Evolutionary conservation across 108 stramenopile genomes (phyloP).

Genomic region (Nitzschia sp.): DNA sequence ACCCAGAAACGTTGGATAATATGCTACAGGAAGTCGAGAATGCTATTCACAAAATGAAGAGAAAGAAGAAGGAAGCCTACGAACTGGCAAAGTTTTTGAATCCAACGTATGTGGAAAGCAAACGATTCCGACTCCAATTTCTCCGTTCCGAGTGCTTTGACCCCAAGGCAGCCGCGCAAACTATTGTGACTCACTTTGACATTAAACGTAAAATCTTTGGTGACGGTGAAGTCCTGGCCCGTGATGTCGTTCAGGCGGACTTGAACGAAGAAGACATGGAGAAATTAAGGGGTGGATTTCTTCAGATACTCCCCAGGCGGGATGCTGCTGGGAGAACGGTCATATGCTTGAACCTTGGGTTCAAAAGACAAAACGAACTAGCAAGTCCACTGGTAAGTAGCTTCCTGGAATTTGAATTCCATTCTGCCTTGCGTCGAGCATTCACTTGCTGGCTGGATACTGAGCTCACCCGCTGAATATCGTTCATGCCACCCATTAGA

Average conservation of each 20-base stretch:
- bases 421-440: too few relatives aligned
- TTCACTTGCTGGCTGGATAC: too few relatives aligned
- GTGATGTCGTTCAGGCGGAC: conserved; percentile 19
- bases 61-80: conserved; percentile 26
- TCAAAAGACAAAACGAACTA: conserved; percentile 4
- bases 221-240: conserved; percentile 24
- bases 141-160: conserved; percentile 44
- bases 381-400: conserved; percentile 1
- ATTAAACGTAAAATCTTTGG: conserved; percentile 38
- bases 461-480: too few relatives aligned
- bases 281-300: conserved; percentile 2
- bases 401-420: too few relatives aligned
- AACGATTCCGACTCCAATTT: conserved; percentile 40
- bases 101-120: conserved; percentile 27
- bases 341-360: conserved; percentile 4
- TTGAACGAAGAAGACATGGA: neutral
- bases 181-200: conserved; percentile 32
- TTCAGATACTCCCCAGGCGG: conserved; percentile 20
- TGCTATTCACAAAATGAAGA: conserved; percentile 5
- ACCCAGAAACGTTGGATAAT: neutral
- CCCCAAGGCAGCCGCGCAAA: conserved; percentile 24
- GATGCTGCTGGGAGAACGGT: conserved; percentile 31
- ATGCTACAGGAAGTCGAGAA: conserved; percentile 11
- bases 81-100: conserved; percentile 21
- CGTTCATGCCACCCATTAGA: too few relatives aligned